phyloP scores from a whole-genome alignment of 2,329 filamentous ascomycete species.

The Cladophialophora psammophila region DNA sequence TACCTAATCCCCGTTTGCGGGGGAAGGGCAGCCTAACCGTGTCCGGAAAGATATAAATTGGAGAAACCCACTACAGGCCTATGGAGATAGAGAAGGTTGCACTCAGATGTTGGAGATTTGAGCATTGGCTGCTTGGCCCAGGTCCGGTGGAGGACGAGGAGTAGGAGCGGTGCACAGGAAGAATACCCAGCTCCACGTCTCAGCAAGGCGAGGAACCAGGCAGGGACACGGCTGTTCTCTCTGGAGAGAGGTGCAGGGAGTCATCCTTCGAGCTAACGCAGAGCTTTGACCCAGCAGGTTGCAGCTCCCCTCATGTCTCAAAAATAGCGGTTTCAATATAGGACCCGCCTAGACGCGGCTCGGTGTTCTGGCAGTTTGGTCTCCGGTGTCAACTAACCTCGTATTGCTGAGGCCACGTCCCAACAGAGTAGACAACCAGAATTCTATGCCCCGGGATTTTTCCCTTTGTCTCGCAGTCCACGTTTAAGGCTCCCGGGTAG shows the following conservation, averaged over 20 bases:
- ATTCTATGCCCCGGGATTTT: not conserved
- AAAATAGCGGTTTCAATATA: constrained; percentile 9
- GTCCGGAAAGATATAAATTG: constrained; percentile 17
- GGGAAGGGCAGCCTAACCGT: constrained; percentile 15
- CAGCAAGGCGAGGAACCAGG: constrained; percentile 8
- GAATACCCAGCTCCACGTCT: constrained; percentile 14
- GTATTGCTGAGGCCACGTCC: constrained; percentile 11
- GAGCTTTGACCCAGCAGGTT: not conserved
- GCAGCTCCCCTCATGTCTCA: constrained; percentile 16
- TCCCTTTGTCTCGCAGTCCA: not conserved
- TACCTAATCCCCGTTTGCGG: constrained; percentile 20
- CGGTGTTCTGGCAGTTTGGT: constrained; percentile 14
- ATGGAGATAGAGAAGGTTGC: constrained; percentile 15
- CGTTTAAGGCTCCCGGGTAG: not conserved
- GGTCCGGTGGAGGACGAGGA: constrained; percentile 1
- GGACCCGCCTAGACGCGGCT: constrained; percentile 4
- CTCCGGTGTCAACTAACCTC: constrained; percentile 8
- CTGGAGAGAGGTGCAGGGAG: constrained; percentile 11
- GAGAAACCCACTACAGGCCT: constrained; percentile 10
- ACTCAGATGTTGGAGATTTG: constrained; percentile 7
- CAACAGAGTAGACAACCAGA: not conserved
- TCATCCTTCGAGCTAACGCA: constrained; percentile 18
- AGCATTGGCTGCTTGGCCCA: constrained; percentile 13
- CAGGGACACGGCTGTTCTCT: not conserved
- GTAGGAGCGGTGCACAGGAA: constrained; percentile 13